A percentile compares a stretch with the other conserved stretches of the same genome.
Conservation (phyloP, 495 filamentous ascomycete species). For the Chaetomium fimeti region DNA sequence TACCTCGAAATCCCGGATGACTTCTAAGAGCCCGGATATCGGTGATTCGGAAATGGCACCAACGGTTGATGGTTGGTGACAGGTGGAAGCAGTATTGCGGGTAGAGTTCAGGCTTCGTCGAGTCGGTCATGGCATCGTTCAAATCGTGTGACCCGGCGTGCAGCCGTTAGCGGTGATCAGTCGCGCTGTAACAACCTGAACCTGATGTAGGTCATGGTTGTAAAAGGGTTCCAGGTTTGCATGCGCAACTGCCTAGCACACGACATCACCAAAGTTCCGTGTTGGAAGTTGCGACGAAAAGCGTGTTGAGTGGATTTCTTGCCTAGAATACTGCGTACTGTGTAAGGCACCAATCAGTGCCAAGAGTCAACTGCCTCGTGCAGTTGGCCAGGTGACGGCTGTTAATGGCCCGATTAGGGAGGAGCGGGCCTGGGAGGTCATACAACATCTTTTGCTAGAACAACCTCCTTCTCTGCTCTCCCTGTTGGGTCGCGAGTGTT, state of each 20-base stretch:
- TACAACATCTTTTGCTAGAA: background rate
- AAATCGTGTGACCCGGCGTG: conserved; percentile 13
- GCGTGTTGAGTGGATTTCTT: background rate
- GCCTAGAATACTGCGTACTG: background rate
- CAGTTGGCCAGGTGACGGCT: conserved; percentile 25
- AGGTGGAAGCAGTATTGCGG: conserved; percentile 80
- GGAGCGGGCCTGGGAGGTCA: background rate
- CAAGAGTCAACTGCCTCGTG: conserved; percentile 10
- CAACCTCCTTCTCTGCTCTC: background rate
- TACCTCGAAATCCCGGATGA: conserved; percentile 68
- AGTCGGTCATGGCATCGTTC: conserved; percentile 54
- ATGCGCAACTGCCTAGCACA: background rate
- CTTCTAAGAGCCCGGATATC: conserved; percentile 64
- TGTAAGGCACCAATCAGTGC: background rate
- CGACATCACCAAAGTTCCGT: background rate
- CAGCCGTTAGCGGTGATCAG: background rate
- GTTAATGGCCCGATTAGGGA: conserved; percentile 1
- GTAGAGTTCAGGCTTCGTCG: conserved; percentile 54
- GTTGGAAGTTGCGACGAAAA: conserved; percentile 4
- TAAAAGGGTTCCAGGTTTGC: background rate
- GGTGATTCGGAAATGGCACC: conserved; percentile 72
- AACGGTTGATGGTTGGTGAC: conserved; percentile 78
- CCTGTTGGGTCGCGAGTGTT: background rate
- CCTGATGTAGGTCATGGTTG: conserved; percentile 7
- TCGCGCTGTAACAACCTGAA: background rate